Percentiles rank a stretch among this genome's conserved stretches.
These are phyloP conservation scores for Venturia nashicola DNA, from an alignment of 2,329 filamentous ascomycete species.

Conservation along the genomic window DNA sequence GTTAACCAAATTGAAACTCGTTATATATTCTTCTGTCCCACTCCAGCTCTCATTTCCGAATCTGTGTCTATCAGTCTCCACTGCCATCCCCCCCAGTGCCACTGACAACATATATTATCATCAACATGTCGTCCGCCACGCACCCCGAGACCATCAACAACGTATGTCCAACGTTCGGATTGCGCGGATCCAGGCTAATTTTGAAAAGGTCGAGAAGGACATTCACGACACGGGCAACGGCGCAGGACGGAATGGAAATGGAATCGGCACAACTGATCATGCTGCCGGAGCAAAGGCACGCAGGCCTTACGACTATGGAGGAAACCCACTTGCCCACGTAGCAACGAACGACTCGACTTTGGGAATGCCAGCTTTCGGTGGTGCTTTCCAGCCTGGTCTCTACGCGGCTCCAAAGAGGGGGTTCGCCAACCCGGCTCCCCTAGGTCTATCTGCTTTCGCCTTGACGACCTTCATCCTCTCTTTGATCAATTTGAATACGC, in stretches of 20 bases:
- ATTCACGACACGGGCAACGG: background rate
- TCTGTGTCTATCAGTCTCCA: background rate
- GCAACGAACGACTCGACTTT: conserved; percentile 35
- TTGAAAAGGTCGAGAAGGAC: background rate
- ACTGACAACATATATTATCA: background rate
- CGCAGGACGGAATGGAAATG: background rate
- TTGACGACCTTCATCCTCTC: conserved; percentile 51
- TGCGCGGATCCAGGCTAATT: background rate
- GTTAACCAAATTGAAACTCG: background rate
- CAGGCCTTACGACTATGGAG: conserved; percentile 13
- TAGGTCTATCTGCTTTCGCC: conserved; percentile 52
- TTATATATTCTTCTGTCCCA: background rate
- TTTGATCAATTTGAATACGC: conserved; percentile 35
- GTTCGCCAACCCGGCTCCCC: conserved; percentile 47
- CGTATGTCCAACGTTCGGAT: background rate
- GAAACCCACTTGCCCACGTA: conserved; percentile 39
- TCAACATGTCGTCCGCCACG: background rate
- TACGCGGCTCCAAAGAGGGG: conserved; percentile 32
- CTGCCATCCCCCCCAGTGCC: background rate
- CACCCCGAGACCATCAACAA: background rate
- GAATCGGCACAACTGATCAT: background rate
- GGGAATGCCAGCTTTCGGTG: conserved; percentile 36
- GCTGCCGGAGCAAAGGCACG: background rate
- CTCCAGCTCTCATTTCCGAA: background rate
- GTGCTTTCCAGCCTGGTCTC: conserved; percentile 40